Evolutionary conservation across 768 basidiomycete genomes (phyloP).

Genomic region (Boletus barrowsii): DNA sequence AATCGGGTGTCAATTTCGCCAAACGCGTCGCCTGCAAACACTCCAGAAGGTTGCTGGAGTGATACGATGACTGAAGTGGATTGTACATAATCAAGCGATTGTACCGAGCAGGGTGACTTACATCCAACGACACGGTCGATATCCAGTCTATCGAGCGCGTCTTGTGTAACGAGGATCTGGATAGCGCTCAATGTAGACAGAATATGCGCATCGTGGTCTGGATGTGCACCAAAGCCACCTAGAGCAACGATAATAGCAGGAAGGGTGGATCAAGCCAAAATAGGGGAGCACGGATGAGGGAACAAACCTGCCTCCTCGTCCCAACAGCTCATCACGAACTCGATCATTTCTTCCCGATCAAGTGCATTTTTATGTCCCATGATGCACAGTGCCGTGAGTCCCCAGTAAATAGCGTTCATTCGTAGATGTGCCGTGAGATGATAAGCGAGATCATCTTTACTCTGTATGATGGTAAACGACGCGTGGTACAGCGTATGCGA

Average conservation of each 20-base stretch:
- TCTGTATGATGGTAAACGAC: conserved; percentile 39
- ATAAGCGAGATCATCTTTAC: conserved; percentile 80
- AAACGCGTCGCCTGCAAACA: conserved; percentile 86
- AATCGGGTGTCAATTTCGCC: conserved; percentile 96
- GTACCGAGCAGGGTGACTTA: conserved; percentile 33
- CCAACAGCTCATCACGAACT: conserved; percentile 94
- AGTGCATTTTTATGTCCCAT: conserved; percentile 80
- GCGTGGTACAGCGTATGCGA: not conserved
- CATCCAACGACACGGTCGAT: conserved; percentile 70
- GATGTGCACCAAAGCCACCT: conserved; percentile 94
- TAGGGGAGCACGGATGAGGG: not conserved
- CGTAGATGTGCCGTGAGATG: conserved; percentile 92
- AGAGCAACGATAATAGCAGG: not conserved
- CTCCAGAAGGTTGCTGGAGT: conserved; percentile 81
- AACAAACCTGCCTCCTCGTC: conserved; percentile 75
- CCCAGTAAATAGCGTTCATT: conserved; percentile 97
- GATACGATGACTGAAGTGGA: conserved; percentile 66
- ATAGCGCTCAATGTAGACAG: conserved; percentile 86
- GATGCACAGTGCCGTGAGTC: conserved; percentile 78
- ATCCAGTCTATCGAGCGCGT: conserved; percentile 73
- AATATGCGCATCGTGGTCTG: conserved; percentile 89
- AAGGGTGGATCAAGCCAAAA: conserved; percentile 1
- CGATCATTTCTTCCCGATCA: conserved; percentile 77
- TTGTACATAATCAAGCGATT: not conserved
- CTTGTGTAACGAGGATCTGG: conserved; percentile 85